These are phyloP conservation scores for Emiliania huxleyi DNA, from an alignment of 78 protist genomes.

Conservation along the genomic window DNA sequence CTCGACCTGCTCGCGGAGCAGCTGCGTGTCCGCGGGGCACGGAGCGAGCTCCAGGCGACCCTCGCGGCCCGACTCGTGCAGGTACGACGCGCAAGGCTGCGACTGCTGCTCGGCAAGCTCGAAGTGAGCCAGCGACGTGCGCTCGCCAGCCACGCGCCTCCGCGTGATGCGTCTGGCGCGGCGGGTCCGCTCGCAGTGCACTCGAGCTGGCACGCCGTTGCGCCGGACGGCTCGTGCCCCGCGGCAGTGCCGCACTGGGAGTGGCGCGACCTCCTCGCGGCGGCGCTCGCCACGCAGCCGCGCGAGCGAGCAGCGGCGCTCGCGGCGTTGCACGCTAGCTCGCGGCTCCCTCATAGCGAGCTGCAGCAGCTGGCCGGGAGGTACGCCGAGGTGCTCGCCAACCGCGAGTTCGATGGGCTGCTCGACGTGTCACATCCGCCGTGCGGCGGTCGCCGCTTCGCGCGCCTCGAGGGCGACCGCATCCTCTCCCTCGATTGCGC, in stretches of 20 bases:
- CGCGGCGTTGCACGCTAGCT: not conserved
- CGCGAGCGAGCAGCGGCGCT: not conserved
- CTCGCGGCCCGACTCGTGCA: not conserved
- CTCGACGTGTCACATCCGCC: not conserved
- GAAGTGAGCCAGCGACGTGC: not conserved
- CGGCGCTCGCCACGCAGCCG: not conserved
- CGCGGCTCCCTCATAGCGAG: not conserved
- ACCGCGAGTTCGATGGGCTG: not conserved
- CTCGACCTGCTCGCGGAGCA: not conserved
- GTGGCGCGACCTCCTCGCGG: not conserved
- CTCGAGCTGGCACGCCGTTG: not conserved
- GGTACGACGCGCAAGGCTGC: not conserved
- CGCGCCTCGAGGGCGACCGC: not conserved
- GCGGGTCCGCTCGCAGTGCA: not conserved
- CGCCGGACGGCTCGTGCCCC: not conserved
- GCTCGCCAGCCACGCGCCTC: not conserved
- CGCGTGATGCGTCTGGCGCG: not conserved
- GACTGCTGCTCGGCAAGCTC: not conserved
- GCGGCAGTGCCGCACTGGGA: not conserved
- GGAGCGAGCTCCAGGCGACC: not conserved
- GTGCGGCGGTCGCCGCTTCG: not conserved
- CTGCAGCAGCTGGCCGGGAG: not conserved
- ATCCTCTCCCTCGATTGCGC: not conserved
- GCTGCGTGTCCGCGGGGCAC: not conserved
- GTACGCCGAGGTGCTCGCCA: not conserved